Evolutionary conservation across 257 asterid species (phyloP).

Genomic region (Ligustrum vulgare): DNA sequence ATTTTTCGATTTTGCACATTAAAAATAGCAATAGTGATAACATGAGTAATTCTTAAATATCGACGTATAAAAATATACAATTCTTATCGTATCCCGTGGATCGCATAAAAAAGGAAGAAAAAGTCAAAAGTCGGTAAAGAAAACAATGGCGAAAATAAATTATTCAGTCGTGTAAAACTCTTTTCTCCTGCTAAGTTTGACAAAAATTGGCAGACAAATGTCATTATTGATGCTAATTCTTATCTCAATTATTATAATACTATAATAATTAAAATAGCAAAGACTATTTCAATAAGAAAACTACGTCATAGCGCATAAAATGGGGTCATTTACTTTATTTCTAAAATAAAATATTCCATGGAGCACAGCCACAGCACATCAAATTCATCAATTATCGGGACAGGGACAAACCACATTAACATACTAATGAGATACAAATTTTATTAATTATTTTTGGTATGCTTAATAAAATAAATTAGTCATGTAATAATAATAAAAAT

Average conservation of each 20-base stretch:
- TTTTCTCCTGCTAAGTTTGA: neutral
- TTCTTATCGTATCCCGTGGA: too few relatives aligned
- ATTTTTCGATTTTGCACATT: too few relatives aligned
- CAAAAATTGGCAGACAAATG: neutral
- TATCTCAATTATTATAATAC: neutral
- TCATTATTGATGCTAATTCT: neutral
- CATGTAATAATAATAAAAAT: too few relatives aligned
- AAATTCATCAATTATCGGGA: too few relatives aligned
- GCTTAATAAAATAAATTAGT: too few relatives aligned
- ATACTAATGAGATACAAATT: neutral
- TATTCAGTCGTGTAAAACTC: neutral
- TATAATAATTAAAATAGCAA: neutral
- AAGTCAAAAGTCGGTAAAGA: slow-evolving; percentile 36
- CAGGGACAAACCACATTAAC: neutral
- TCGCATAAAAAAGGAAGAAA: neutral
- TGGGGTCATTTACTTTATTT: neutral
- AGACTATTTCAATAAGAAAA: neutral
- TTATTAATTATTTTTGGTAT: too few relatives aligned
- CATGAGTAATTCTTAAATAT: too few relatives aligned
- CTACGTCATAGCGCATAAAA: neutral
- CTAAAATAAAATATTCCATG: neutral
- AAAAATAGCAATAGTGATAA: too few relatives aligned
- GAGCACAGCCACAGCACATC: neutral
- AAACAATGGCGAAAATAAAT: slow-evolving; percentile 16
- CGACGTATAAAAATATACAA: too few relatives aligned